Conservation (phyloP, 2,329 filamentous ascomycete species). For the Pestalotiopsis sp. region DNA sequence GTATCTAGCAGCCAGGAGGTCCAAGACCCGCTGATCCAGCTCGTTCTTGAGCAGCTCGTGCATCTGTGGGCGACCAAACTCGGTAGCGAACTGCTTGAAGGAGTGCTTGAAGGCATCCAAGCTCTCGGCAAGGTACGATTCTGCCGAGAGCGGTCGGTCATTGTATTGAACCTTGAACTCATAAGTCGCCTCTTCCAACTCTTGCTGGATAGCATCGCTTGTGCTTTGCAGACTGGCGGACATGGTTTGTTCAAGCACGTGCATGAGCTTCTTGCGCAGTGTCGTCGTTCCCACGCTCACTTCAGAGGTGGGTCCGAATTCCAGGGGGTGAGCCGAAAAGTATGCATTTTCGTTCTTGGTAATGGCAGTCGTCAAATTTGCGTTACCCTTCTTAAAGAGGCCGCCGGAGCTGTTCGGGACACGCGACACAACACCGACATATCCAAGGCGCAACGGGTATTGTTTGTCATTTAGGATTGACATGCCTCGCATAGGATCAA, state of each 20-base stretch:
- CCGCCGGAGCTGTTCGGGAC: slow-evolving; percentile 66
- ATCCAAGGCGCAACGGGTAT: slow-evolving; percentile 92
- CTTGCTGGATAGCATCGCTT: slow-evolving; percentile 88
- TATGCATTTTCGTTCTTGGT: slow-evolving; percentile 85
- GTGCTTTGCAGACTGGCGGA: slow-evolving; percentile 87
- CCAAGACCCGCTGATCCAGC: slow-evolving; percentile 91
- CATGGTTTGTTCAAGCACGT: slow-evolving; percentile 96
- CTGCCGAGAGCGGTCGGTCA: slow-evolving; percentile 88
- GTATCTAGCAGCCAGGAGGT: slow-evolving; percentile 88
- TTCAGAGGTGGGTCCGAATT: slow-evolving; percentile 75
- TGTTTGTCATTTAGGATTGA: slow-evolving; percentile 85
- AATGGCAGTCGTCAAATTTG: slow-evolving; percentile 80
- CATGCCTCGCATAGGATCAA: slow-evolving; percentile 79
- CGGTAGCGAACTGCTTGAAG: slow-evolving; percentile 90
- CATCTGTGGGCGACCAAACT: slow-evolving; percentile 88
- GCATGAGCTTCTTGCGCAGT: slow-evolving; percentile 93
- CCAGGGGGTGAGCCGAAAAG: slow-evolving; percentile 80
- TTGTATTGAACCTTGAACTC: slow-evolving; percentile 99
- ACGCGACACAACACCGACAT: slow-evolving; percentile 91
- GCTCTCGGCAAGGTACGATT: slow-evolving; percentile 94
- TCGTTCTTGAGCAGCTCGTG: slow-evolving; percentile 87
- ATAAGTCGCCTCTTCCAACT: slow-evolving; percentile 94
- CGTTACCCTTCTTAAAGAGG: slow-evolving; percentile 81
- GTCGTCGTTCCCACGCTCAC: slow-evolving; percentile 82
- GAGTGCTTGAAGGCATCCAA: slow-evolving; percentile 96